These are phyloP conservation scores for Triticum timopheevii DNA, from an alignment of 176 grass and related monocot species.

Conservation along the genomic window DNA sequence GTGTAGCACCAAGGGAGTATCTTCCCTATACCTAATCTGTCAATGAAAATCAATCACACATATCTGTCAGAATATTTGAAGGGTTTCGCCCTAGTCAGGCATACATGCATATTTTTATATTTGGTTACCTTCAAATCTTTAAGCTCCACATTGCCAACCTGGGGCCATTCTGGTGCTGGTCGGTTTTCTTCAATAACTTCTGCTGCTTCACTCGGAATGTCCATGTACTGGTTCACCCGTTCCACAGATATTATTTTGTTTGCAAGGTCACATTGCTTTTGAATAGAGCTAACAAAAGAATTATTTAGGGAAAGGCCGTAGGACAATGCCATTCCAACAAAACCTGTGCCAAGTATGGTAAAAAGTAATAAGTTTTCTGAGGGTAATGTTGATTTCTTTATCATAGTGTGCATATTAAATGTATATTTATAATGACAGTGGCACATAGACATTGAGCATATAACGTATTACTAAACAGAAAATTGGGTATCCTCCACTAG, in stretches of 20 bases:
- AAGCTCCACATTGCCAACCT: conserved; percentile 67
- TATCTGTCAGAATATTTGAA: neutral
- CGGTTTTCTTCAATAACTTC: conserved; percentile 64
- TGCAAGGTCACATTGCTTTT: conserved; percentile 82
- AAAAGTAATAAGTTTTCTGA: conserved; percentile 8
- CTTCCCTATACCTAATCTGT: conserved; percentile 83
- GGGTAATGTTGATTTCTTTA: neutral
- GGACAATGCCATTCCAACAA: conserved; percentile 92
- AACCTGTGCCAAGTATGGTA: conserved; percentile 46
- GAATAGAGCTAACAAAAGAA: conserved; percentile 71
- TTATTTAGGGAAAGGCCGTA: conserved; percentile 91
- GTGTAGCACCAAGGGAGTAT: conserved; percentile 68
- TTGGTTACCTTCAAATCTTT: conserved; percentile 75
- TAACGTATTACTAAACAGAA: neutral
- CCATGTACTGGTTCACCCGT: conserved; percentile 90
- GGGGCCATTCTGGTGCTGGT: conserved; percentile 68
- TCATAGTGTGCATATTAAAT: neutral
- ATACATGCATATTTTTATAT: neutral
- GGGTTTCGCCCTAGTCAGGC: neutral
- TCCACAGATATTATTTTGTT: conserved; percentile 93
- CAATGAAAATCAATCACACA: conserved; percentile 21
- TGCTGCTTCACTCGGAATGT: conserved; percentile 68
- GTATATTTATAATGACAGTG: neutral
- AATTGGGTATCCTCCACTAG: neutral
- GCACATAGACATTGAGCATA: neutral